A percentile compares a stretch with the other conserved stretches of the same genome.
phyloP scores from a whole-genome alignment of 163 green algal genomes.

The Volvox carteri region DNA sequence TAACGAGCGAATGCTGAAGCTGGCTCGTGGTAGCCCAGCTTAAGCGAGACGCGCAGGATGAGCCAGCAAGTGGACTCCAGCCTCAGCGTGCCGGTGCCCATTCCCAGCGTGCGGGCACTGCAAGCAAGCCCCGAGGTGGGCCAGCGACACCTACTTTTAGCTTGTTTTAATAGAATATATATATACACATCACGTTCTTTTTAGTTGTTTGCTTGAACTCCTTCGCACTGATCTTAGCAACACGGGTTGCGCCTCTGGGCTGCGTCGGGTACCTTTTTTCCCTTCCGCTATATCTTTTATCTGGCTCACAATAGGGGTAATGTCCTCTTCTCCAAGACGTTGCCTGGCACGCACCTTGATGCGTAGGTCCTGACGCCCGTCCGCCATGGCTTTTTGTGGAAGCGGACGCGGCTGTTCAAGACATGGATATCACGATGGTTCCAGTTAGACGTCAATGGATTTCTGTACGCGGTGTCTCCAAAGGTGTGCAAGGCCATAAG shows the following conservation, averaged over 20 bases:
- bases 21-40: not conserved
- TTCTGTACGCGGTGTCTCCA: conserved; percentile 44
- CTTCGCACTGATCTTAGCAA: too few species aligned
- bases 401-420: conserved; percentile 33
- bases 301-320: too few species aligned
- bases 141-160: too few species aligned
- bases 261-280: too few species aligned
- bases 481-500: too few species aligned
- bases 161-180: too few species aligned
- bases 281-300: too few species aligned
- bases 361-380: conserved; percentile 31
- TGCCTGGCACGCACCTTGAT: not conserved
- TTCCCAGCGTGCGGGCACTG: conserved; percentile 29
- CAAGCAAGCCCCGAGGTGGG: conserved; percentile 20
- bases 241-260: too few species aligned
- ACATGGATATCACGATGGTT: conserved; percentile 52
- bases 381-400: conserved; percentile 51
- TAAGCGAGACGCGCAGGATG: not conserved
- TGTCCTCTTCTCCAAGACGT: too few species aligned
- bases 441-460: conserved; percentile 44
- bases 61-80: conserved; percentile 34
- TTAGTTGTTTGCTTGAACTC: too few species aligned
- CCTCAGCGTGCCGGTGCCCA: conserved; percentile 4
- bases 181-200: too few species aligned
- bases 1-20: not conserved